Percentiles rank a stretch among this genome's conserved stretches.
phyloP scores from a whole-genome alignment of 345 rosid species.

The Hypericum perforatum region DNA sequence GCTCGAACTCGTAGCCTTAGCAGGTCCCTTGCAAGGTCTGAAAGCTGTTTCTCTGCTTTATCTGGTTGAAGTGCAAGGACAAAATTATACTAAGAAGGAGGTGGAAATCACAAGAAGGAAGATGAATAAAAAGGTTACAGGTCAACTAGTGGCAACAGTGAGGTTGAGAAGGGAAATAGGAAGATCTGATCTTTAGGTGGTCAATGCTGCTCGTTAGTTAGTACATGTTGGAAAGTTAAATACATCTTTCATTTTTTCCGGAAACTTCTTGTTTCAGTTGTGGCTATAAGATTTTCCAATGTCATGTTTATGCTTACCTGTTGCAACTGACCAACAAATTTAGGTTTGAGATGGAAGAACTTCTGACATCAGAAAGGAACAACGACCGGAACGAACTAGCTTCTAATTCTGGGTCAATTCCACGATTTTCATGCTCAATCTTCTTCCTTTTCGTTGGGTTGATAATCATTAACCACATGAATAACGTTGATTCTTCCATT shows the following conservation, averaged over 20 bases:
- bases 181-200: neutral
- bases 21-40: slow-evolving; percentile 33
- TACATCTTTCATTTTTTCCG: slow-evolving; percentile 5
- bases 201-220: slow-evolving; percentile 2
- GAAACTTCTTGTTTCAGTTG: slow-evolving; percentile 16
- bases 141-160: slow-evolving; percentile 10
- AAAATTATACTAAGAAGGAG: no score
- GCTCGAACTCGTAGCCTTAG: slow-evolving; percentile 25
- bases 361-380: no score
- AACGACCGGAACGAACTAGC: no score
- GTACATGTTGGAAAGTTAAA: slow-evolving; percentile 6
- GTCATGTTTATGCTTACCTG: no score
- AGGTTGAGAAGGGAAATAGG: neutral
- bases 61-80: slow-evolving; percentile 26
- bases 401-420: no score
- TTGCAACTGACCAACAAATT: no score
- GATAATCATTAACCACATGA: no score
- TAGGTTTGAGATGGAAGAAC: no score
- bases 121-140: neutral
- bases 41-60: slow-evolving; percentile 66
- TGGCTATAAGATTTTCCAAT: neutral
- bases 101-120: slow-evolving; percentile 1
- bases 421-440: no score
- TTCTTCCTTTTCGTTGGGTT: no score
- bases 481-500: no score